Base-by-base conservation (phyloP, 2,329 filamentous ascomycete genomes). In the Colletotrichum trifolii region DNA sequence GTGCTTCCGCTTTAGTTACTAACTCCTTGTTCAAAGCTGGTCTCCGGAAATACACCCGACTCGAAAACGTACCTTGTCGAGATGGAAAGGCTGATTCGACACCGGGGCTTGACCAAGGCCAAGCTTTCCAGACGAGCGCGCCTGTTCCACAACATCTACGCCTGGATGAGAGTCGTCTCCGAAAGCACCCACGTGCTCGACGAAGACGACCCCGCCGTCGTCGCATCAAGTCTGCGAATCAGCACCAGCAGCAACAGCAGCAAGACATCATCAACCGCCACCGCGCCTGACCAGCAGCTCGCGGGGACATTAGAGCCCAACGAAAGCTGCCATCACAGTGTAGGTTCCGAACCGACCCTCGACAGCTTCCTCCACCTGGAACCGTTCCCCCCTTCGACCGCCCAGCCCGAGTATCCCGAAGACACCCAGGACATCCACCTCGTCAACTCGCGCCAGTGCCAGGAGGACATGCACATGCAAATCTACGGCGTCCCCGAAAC, bases 361-460 rank as follows among this genome's bases (percentile, higher is more conserved):
- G 58, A 55, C 10, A 60, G 36, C 9, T 55, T 55, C 11, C 36
- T 55, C 11, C 58, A 60, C 25, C 12, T 54, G 8, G 58, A 60
- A 33, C 43, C 43, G 6, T 35, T 38, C 2, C 43, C 50, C 17
- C 17, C 2, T 17, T 6, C 9, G 10, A 13, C 4, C 45, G 33
- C 47, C 13, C 13, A 1, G 6, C 33, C 12, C 8, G 2, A 15
- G 4, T 13, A 38, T 1, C 17, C 6, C 11, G 25, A 42, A 2
- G 33, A 33, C 36, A 40, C n/a, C 5, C 54, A 36, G 10, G 58
- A 55, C 12, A 55, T 61, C 6, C 43, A 61, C 33, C 45, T 61
- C 0, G n/a, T 25, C 10, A 55, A 38, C 9, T 39, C 25, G 4
- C 8, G 48, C 6, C 36, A 55, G 5, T 38, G 38, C 4, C 43